Percentiles rank a stretch among this genome's conserved stretches.
Conservation (phyloP, 345 rosid genomes). For the Tarenaya hassleriana region DNA sequence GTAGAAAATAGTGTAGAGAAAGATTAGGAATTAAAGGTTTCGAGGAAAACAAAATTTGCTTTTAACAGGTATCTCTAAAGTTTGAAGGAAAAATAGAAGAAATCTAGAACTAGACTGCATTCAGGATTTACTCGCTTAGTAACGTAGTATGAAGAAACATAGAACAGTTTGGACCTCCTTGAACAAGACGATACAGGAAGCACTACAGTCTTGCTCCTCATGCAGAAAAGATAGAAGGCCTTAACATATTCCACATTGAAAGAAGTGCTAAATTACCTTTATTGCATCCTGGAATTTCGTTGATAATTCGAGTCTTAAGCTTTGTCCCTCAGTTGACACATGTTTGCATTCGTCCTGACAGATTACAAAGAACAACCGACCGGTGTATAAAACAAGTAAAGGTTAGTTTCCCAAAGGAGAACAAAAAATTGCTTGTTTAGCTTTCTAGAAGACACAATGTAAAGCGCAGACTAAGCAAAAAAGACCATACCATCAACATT, state of each 20-base stretch:
- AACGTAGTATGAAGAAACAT: neutral
- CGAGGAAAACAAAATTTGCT: too few relatives aligned
- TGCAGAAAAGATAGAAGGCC: neutral
- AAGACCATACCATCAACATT: constrained; percentile 64
- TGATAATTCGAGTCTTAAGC: constrained; percentile 78
- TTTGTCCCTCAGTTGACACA: constrained; percentile 83
- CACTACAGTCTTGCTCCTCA: neutral
- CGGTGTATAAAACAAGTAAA: neutral
- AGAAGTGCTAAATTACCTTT: constrained; percentile 41
- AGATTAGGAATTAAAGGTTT: neutral
- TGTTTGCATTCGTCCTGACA: constrained; percentile 91
- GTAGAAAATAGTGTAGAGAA: neutral
- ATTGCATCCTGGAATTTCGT: constrained; percentile 87
- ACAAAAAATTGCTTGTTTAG: neutral
- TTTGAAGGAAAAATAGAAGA: constrained; percentile 3
- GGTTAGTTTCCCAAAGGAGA: constrained; percentile 1
- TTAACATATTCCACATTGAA: neutral
- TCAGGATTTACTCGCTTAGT: neutral
- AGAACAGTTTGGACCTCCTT: neutral
- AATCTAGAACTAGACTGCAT: constrained; percentile 2
- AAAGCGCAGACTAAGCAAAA: neutral
- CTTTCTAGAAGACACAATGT: too few relatives aligned
- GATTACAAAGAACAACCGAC: constrained; percentile 22
- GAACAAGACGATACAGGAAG: neutral
- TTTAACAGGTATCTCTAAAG: neutral